Base-by-base conservation (phyloP, 495 filamentous ascomycete species). In the Clavariopsis aquatica region DNA sequence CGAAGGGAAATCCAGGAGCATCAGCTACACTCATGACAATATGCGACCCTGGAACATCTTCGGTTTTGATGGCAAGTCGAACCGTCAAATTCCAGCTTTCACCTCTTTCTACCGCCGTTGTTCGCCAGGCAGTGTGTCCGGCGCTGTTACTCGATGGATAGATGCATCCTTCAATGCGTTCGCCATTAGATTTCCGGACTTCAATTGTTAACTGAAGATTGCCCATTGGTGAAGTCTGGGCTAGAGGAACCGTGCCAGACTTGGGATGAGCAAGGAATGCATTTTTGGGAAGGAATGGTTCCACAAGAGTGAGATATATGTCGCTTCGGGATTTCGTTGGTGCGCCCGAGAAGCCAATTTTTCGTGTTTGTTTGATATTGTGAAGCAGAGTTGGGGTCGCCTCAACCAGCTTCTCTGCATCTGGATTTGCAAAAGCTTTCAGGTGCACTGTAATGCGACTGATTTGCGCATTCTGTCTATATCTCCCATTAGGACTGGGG, bases 271-370 rank as follows among this genome's bases (percentile, higher is more conserved):
- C 88, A 3, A 99, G 79, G 12, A 93, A 77, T 2, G 90, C 90
- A 62, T 93, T 89, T 36, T 85, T 80, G 34, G 89, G 86, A 2
- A 99, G 76, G 15, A 83, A 80, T 0, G 91, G 87, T 66, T 91
- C 86, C 38, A 84, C 83, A 53, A 99, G 74, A 0, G 91, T 96
- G 23, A 99, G 73, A 72, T 98, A 99, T 51, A 99, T 97, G 72
- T 99, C 94, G 13, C 90, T 96, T 65, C 94, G 79, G 9, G 91
- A 82, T 69, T 89, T 90, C 0, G 89, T 90, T 0, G 94, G 94
- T 8, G 92, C 93, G 20, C 92, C 92, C 1, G 94, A 88, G 76
- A 99, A 99, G n/a, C 92, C 93, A 69, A 96, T 92, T 73, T 93
- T 92, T 65, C 82, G 84, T 6, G 92, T 93, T 67, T 87, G 87